A percentile compares a stretch with the other conserved stretches of the same genome.
These are phyloP conservation scores for Aspergillus olivimuriae DNA, from an alignment of 495 filamentous ascomycete species.

Conservation along the genomic window DNA sequence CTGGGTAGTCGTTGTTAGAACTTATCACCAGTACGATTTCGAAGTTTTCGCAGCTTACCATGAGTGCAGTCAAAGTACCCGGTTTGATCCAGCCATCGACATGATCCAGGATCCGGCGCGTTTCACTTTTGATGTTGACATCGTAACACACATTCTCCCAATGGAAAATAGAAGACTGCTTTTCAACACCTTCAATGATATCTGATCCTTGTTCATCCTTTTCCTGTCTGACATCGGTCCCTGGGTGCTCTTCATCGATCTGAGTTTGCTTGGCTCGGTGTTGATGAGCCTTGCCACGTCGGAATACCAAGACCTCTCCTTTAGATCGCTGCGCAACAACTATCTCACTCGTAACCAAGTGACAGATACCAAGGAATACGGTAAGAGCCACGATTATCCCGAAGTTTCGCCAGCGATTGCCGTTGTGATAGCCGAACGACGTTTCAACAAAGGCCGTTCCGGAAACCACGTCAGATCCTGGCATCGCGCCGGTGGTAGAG, in stretches of 20 bases:
- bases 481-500: slow-evolving; percentile 40
- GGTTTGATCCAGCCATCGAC: slow-evolving; percentile 62
- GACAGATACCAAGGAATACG: slow-evolving; percentile 40
- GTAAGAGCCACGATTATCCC: slow-evolving; percentile 55
- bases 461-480: slow-evolving; percentile 34
- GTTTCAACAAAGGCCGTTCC: slow-evolving; percentile 41
- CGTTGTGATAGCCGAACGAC: slow-evolving; percentile 40
- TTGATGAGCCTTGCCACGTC: slow-evolving; percentile 13
- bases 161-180: slow-evolving; percentile 54
- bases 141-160: slow-evolving; percentile 65
- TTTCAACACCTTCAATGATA: slow-evolving; percentile 28
- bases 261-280: slow-evolving; percentile 9
- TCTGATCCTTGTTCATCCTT: no score
- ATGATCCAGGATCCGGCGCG: slow-evolving; percentile 46
- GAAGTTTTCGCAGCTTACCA: no score
- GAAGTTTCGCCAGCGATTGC: slow-evolving; percentile 54
- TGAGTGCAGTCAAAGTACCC: slow-evolving; percentile 58
- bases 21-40: no score
- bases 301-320: slow-evolving; percentile 37
- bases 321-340: slow-evolving; percentile 25
- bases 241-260: slow-evolving; percentile 20
- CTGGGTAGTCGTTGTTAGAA: no score
- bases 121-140: slow-evolving; percentile 46
- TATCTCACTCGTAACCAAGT: slow-evolving; percentile 25
- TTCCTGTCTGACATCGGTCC: no score